These are phyloP conservation scores for Camptophora hylomeconis DNA, from an alignment of 2,329 filamentous ascomycete species.

Conservation along the genomic window DNA sequence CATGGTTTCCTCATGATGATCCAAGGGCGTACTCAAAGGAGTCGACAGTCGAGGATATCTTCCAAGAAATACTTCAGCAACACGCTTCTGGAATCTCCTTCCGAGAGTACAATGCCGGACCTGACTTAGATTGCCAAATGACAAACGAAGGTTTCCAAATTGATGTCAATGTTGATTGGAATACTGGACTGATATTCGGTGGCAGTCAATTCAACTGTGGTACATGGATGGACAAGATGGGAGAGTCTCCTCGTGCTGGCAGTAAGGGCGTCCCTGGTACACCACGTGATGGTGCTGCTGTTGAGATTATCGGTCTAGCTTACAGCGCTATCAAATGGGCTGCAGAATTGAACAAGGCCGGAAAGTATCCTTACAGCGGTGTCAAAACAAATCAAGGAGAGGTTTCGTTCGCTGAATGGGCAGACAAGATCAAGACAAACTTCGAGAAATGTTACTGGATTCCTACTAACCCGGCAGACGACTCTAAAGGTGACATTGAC, in stretches of 20 bases:
- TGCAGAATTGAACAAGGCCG: conserved; percentile 49
- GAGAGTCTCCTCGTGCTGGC: conserved; percentile 81
- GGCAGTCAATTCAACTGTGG: conserved; percentile 92
- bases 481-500: conserved; percentile 63
- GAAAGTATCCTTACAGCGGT: conserved; percentile 58
- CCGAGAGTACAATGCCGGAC: conserved; percentile 85
- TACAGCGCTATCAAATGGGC: conserved; percentile 87
- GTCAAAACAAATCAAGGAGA: conserved; percentile 54
- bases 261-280: conserved; percentile 92
- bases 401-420: conserved; percentile 69
- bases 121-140: conserved; percentile 85
- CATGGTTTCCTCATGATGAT: conserved; percentile 77
- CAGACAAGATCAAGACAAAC: conserved; percentile 61
- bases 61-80: conserved; percentile 85
- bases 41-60: conserved; percentile 74
- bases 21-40: conserved; percentile 70
- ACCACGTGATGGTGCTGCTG: conserved; percentile 86
- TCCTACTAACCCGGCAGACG: conserved; percentile 52
- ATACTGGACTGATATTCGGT: conserved; percentile 79
- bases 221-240: conserved; percentile 99
- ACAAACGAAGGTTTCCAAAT: conserved; percentile 83
- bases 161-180: conserved; percentile 82
- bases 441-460: conserved; percentile 92
- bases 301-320: conserved; percentile 86
- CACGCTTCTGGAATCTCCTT: conserved; percentile 87